These are phyloP conservation scores for Penicillium sp. DNA, from an alignment of 2,329 filamentous ascomycete genomes.

Conservation along the genomic window DNA sequence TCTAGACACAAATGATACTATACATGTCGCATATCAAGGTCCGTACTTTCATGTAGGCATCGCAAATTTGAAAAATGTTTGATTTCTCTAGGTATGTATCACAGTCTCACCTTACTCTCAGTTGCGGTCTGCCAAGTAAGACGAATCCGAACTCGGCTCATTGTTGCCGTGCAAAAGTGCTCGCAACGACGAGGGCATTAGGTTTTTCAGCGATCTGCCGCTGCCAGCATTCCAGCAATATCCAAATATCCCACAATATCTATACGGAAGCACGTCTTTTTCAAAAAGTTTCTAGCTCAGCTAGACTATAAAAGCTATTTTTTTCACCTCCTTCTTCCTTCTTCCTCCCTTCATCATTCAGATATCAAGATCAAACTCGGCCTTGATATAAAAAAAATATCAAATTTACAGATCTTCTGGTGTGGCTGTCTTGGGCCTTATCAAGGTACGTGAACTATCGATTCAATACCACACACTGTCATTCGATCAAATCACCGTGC, in stretches of 20 bases:
- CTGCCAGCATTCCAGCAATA: not conserved
- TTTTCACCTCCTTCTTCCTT: not conserved
- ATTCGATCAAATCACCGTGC: too few species aligned
- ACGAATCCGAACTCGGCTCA: too few species aligned
- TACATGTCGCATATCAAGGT: constrained; percentile 13
- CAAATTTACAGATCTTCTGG: not conserved
- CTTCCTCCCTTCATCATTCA: not conserved
- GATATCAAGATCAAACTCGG: not conserved
- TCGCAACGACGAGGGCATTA: not conserved
- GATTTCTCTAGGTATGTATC: too few species aligned
- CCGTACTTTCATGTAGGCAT: not conserved
- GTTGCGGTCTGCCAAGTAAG: too few species aligned
- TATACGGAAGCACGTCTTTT: too few species aligned
- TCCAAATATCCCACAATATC: not conserved
- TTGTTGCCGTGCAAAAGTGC: not conserved
- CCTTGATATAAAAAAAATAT: too few species aligned
- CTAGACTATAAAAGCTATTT: too few species aligned
- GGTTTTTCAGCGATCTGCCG: not conserved
- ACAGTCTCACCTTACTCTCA: too few species aligned
- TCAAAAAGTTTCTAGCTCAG: too few species aligned
- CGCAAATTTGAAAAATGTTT: too few species aligned
- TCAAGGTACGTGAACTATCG: not conserved
- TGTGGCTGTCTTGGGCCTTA: constrained; percentile 4
- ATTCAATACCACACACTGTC: not conserved
- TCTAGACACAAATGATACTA: constrained; percentile 12